A percentile compares a stretch with the other conserved stretches of the same genome.
These are phyloP conservation scores for Proliferodiscus dingleyae DNA, from an alignment of 2,329 filamentous ascomycete genomes.

Conservation along the genomic window DNA sequence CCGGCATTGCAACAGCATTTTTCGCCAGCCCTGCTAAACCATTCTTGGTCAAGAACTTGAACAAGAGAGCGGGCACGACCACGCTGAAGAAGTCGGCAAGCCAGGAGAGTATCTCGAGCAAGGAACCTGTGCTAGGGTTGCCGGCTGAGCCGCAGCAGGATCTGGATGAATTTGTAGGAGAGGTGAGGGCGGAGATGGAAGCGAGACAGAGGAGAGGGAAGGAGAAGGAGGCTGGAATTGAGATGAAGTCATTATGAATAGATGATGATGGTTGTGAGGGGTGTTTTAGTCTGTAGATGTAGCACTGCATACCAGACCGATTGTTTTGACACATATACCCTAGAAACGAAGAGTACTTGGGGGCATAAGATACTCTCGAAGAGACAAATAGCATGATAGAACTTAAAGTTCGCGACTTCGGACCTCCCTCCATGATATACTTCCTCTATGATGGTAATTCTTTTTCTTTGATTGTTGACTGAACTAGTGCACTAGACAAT, in stretches of 20 bases:
- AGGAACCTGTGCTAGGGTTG: slow-evolving; percentile 69
- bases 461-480: no score
- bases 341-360: no score
- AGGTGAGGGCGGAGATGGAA: slow-evolving; percentile 47
- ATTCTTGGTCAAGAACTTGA: slow-evolving; percentile 51
- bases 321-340: no score
- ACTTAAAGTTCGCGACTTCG: no score
- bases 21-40: slow-evolving; percentile 76
- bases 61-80: slow-evolving; percentile 47
- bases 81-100: slow-evolving; percentile 46
- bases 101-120: slow-evolving; percentile 50
- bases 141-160: slow-evolving; percentile 71
- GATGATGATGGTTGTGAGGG: background rate
- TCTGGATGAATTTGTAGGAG: slow-evolving; percentile 55
- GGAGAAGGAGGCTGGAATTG: background rate
- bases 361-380: no score
- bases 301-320: no score
- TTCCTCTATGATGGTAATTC: no score
- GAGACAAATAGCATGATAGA: no score
- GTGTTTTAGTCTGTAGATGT: no score
- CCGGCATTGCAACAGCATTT: slow-evolving; percentile 60
- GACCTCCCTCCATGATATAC: no score
- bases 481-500: no score
- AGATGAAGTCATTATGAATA: background rate
- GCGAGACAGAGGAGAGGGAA: slow-evolving; percentile 22